Base-by-base conservation (phyloP, 495 filamentous ascomycete genomes). In the Aspergillus steynii region DNA sequence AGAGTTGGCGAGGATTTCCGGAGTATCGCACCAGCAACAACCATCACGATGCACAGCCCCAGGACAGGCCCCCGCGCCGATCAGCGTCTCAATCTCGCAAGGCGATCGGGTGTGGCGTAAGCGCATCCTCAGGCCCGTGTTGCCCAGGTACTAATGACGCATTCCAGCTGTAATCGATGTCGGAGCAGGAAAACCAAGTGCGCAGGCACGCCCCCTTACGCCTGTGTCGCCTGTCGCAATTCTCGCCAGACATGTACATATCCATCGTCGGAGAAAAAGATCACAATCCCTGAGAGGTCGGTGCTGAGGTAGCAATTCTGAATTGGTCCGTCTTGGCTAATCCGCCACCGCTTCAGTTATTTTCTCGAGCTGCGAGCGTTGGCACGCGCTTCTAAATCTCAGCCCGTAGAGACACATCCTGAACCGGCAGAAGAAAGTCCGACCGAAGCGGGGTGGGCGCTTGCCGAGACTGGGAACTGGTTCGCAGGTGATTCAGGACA, bases 261-360 rank as follows among this genome's bases (percentile, higher is more conserved):
- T 42, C 69, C 73, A 0, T 73, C 75, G 58, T 67, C 73, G 0
- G 74, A 77, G 32, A 77, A 75, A 55, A 64, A 73, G 14, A 60
- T 75, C 25, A 70, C 74, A 0, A 72, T 77, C 37, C 65, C 71
- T 0, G 73, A 74, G 52, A 75, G 74, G 74, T 73, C 9, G 31
- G 61, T 53, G 10, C 0, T 20, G 20, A 20, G 20, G 20, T 20
- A 20, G 20, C 20, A 20, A 20, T 20, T 20, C 20, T 20, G 20
- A 20, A 20, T 20, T 20, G 20, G 20, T 20, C 20, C 20, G 20
- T 20, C 20, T 20, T 20, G 20, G 20, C 20, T 20, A 20, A 20
- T 20, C 20, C 20, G 20, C 20, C 20, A 20, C 20, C 20, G 20
- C 20, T 20, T 20, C 20, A 77, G 71, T 47, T 68, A 77, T 52